Evolutionary conservation across 805 yeast species (phyloP), one percentile per base, ranked within the genome.

Genomic region (Spathaspora hagerdaliae): DNA sequence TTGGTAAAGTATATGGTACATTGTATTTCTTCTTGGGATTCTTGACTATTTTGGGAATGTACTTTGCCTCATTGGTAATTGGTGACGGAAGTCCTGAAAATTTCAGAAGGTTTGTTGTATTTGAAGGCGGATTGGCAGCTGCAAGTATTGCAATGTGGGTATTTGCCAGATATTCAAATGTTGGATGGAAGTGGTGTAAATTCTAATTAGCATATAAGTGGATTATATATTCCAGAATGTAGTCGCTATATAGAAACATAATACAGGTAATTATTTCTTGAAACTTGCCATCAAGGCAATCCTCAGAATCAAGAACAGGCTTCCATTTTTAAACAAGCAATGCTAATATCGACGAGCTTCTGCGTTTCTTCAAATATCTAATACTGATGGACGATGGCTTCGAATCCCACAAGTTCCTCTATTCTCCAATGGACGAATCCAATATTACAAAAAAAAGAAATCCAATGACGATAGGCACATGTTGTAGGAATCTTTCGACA

Each of bases 1-100:
- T 78, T 55, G 84, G 83, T 7, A 73, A 74, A 52, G 68, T 81
- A 14, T 79, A 77, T 56, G 75, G 83, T 1, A 73, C 83, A 2
- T 65, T 80, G 46, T 65, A 66, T 47, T 61, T 74, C 45, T 66
- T 69, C 42, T 68, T 73, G 39, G 60, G 64, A 27, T 58, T 66
- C 38, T 56, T 65, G 13, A 63, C 63, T 9, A 51, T 62, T 7
- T 49, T 60, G 13, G 68, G 68, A 2, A 58, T 64, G 56, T 64
- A 56, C 39, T 47, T 55, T 8, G 60, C 63, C 1, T 57, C 64
- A 7, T 49, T 57, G 31, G 61, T 62, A 6, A 59, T 64, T 27
- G 63, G 61, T 27, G 44, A 54, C 13, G 61, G 64, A 11, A 44
- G 59, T 0, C 43, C 53, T 14, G 48, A 46, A 5, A 58, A 69